Evolutionary conservation across 768 basidiomycete species (phyloP), one percentile per base, ranked within the genome.

Genomic region (Trametes maxima): DNA sequence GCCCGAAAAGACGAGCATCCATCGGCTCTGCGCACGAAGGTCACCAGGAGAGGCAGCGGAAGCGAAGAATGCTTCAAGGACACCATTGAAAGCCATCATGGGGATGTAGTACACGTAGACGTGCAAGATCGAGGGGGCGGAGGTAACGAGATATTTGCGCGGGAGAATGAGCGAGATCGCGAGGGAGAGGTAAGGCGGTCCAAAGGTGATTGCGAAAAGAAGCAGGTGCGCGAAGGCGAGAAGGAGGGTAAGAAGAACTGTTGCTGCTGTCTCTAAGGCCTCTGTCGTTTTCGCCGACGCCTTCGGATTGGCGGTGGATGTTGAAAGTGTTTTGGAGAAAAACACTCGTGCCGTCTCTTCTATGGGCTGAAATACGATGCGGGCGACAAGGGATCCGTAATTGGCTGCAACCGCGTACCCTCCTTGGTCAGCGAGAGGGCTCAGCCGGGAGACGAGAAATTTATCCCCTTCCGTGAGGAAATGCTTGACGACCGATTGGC

Each of bases 391-490:
- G 3, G 96, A 97, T 92, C 96, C 97, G 71, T 98, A 99, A 73
- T 98, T 98, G 40, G 90, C 89, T 13, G 97, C 96, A 13, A 98
- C 80, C 0, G 95, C 96, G 72, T 97, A 98, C 1, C 94, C 95
- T 4, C 94, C 96, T 74, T 98, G 95, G 71, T 95, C 90, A 47
- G 86, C 79, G 51, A 96, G 76, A 33, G 90, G 87, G 60, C 94
- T 94, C 69, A 93, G 85, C 71, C 83, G 85, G 0, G 92, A 92
- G 17, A 99, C 80, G 12, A 96, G 82, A 45, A 98, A 77, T 69
- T 97, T 94, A 73, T 99, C 97, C 3, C 93, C 94, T 70, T 98
- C 97, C 0, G 96, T 98, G 25, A 99, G 78, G 64, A 98, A 83
- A 73, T 98, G 97, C 73, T 99, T 99, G 64, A 98, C 80, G 2